phyloP scores from a whole-genome alignment of 768 basidiomycete genomes.

The Pisolithus microcarpus region DNA sequence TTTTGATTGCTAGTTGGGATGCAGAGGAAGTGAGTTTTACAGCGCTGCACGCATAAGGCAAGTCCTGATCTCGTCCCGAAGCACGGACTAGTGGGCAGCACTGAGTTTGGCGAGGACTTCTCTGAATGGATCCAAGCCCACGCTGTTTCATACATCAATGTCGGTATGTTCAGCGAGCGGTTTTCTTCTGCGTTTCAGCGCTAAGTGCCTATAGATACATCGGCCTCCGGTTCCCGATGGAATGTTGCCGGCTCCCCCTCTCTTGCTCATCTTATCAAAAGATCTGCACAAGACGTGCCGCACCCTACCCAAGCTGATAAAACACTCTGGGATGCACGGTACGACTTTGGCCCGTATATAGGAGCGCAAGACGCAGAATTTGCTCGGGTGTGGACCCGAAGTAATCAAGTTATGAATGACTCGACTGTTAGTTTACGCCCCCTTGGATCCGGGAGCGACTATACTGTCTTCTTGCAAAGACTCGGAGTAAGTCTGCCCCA shows the following conservation, averaged over 20 bases:
- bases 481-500: constrained; percentile 43
- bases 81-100: constrained; percentile 75
- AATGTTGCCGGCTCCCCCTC: constrained; percentile 50
- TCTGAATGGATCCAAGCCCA: constrained; percentile 69
- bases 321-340: constrained; percentile 53
- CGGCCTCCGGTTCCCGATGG: constrained; percentile 53
- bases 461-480: constrained; percentile 84
- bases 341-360: constrained; percentile 47
- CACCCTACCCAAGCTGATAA: constrained; percentile 46
- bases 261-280: constrained; percentile 50
- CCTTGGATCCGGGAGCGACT: constrained; percentile 87
- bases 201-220: constrained; percentile 34
- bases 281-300: constrained; percentile 46
- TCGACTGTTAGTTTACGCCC: constrained; percentile 41
- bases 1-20: constrained; percentile 77
- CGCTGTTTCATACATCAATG: constrained; percentile 82
- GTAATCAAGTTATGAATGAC: constrained; percentile 24
- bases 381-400: constrained; percentile 32
- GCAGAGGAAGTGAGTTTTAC: constrained; percentile 49
- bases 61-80: constrained; percentile 12
- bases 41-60: neutral
- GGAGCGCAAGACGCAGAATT: constrained; percentile 38
- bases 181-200: constrained; percentile 1
- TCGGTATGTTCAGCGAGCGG: constrained; percentile 34
- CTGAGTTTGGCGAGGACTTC: constrained; percentile 95